phyloP scores from a whole-genome alignment of 768 basidiomycete species.

The Boletus rubropictus region DNA sequence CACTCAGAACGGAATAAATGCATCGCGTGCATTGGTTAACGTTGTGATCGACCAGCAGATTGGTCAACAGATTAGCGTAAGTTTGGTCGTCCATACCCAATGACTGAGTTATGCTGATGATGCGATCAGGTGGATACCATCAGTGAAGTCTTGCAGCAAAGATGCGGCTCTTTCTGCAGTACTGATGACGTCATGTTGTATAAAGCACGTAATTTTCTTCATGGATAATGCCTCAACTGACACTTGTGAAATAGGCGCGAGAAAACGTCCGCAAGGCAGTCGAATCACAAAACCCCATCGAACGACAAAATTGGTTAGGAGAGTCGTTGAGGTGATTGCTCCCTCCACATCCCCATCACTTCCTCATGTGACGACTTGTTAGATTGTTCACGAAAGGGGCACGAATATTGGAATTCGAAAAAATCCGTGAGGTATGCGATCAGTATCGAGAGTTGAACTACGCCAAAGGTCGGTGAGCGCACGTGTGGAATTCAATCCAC shows the following conservation, averaged over 20 bases:
- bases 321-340: slow-evolving; percentile 75
- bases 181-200: slow-evolving; percentile 97
- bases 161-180: slow-evolving; percentile 97
- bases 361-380: slow-evolving; percentile 6
- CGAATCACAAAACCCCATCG: slow-evolving; percentile 66
- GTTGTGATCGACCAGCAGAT: slow-evolving; percentile 98
- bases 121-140: slow-evolving; percentile 82
- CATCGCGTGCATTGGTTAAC: slow-evolving; percentile 86
- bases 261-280: slow-evolving; percentile 90
- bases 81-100: slow-evolving; percentile 22
- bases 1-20: slow-evolving; percentile 76
- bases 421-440: slow-evolving; percentile 79
- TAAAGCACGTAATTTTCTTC: slow-evolving; percentile 51
- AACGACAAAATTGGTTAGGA: slow-evolving; percentile 72
- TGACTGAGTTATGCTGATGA: slow-evolving; percentile 3
- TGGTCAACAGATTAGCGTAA: slow-evolving; percentile 88
- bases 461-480: slow-evolving; percentile 57
- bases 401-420: slow-evolving; percentile 74
- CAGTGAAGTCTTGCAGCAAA: slow-evolving; percentile 87
- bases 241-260: slow-evolving; percentile 55
- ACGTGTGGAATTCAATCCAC: neutral
- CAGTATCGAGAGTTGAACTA: slow-evolving; percentile 85
- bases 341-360: neutral
- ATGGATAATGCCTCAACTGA: slow-evolving; percentile 3
- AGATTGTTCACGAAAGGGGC: slow-evolving; percentile 90